Base-by-base conservation (phyloP, 1,139 yeast genomes). In the Eremothecium sinecaudum region DNA sequence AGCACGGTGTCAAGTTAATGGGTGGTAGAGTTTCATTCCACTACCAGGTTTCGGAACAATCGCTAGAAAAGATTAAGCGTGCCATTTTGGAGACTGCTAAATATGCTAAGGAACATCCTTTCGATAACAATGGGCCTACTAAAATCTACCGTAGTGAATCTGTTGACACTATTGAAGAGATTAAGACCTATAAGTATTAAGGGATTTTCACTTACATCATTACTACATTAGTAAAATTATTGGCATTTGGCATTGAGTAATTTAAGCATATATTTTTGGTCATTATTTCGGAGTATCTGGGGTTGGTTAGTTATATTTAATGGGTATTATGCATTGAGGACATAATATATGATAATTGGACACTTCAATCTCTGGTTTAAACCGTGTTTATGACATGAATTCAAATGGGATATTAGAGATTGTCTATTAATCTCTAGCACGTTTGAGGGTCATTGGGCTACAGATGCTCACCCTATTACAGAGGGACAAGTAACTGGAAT, bases 11-110 rank as follows among this genome's bases (percentile, higher is more conserved):
- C 43, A 78, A 72, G 47, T 61, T 82, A 27, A 71, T 73, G 73
- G 90, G 90, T 41, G 75, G 76, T 24, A 68, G 94, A 50, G 62
- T 87, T 34, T 90, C 93, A 2, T 79, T 86, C 67, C 95, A 84
- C 56, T 83, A 79, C 61, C 96, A 86, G 60, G 71, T 73, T 39
- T 64, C 77, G 23, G 69, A 67, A 23, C 75, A 76, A 36, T 71
- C 84, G 35, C 69, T 84, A 33, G 87, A 79, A 38, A 67, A 63
- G 30, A 66, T 82, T 35, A 80, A 79, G 53, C 50, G 56, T 35
- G 79, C 81, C 9, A 60, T 82, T 24, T 50, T 65, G 34, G 82
- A 77, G 46, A 71, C 82, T 32, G 66, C 62, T 50, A 66, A 71
- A 39, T 64, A 70, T 46, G 66, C 75, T 3, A 50, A 62, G 45